A percentile compares a stretch with the other conserved stretches of the same genome.
phyloP scores from a whole-genome alignment of 495 filamentous ascomycete genomes.

The Daldinia childiae region DNA sequence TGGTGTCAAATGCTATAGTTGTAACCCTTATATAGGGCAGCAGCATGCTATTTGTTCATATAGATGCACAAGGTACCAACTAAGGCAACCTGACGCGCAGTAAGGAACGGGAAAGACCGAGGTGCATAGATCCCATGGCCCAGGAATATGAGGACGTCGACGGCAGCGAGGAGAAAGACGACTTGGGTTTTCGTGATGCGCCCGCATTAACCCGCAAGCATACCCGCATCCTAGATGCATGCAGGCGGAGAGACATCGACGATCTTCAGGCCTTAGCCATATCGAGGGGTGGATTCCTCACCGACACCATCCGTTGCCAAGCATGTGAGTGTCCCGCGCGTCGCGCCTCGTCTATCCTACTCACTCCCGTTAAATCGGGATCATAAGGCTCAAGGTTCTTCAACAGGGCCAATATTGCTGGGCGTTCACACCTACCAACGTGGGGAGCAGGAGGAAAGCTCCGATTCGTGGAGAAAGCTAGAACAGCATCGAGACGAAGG shows the following conservation, averaged over 20 bases:
- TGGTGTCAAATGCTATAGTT: constrained; percentile 32
- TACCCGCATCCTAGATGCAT: constrained; percentile 71
- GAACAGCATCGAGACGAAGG: constrained; percentile 82
- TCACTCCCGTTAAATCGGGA: constrained; percentile 26
- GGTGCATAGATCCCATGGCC: constrained; percentile 21
- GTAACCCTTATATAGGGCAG: constrained; percentile 23
- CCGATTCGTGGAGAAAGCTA: constrained; percentile 61
- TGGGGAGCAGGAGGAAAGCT: constrained; percentile 30
- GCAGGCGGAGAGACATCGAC: constrained; percentile 68
- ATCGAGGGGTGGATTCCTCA: constrained; percentile 77
- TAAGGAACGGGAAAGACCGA: constrained; percentile 1
- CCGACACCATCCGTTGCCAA: constrained; percentile 78
- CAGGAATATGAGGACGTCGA: constrained; percentile 23
- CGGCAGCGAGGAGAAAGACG: constrained; percentile 22
- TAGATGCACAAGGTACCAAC: constrained; percentile 22
- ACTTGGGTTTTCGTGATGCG: constrained; percentile 15
- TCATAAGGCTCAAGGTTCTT: constrained; percentile 30
- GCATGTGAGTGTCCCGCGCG: constrained; percentile 74
- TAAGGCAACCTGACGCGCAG: constrained; percentile 34
- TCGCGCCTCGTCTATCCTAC: constrained; percentile 12
- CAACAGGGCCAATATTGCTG: constrained; percentile 82
- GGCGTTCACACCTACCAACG: constrained; percentile 55
- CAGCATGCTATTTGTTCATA: constrained; percentile 31
- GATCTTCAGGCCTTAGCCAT: constrained; percentile 72
- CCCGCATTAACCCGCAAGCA: constrained; percentile 44